These are phyloP conservation scores for Telopea speciosissima DNA, from an alignment of 177 flowering plant genomes.

Conservation along the genomic window DNA sequence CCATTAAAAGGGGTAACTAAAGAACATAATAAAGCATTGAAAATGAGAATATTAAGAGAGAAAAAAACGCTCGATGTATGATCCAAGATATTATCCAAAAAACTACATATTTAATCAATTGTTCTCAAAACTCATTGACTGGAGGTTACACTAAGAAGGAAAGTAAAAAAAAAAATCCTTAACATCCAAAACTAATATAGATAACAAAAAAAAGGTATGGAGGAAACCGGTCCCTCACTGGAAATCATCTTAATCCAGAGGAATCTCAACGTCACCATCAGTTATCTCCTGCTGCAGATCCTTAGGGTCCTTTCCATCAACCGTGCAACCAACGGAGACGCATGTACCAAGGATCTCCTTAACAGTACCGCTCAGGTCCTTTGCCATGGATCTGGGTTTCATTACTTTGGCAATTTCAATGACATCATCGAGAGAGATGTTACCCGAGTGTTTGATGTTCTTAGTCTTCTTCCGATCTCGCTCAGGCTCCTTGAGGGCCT, in stretches of 20 bases:
- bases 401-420: slow-evolving; percentile 68
- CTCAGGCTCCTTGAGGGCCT: slow-evolving; percentile 82
- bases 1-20: too few relatives aligned
- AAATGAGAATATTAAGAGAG: too few relatives aligned
- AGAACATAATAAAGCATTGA: too few relatives aligned
- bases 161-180: slow-evolving; percentile 4
- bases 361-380: slow-evolving; percentile 59
- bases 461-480: slow-evolving; percentile 76
- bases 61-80: too few relatives aligned
- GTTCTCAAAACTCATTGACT: too few relatives aligned
- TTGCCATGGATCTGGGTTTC: slow-evolving; percentile 70
- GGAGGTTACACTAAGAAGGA: neutral
- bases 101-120: neutral
- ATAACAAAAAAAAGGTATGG: neutral
- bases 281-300: slow-evolving; percentile 71
- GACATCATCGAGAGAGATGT: slow-evolving; percentile 65
- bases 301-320: slow-evolving; percentile 78
- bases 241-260: slow-evolving; percentile 32
- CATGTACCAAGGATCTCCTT: slow-evolving; percentile 86
- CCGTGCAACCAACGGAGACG: slow-evolving; percentile 80
- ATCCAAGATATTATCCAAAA: neutral
- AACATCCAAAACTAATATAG: too few relatives aligned
- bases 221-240: neutral
- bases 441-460: slow-evolving; percentile 71
- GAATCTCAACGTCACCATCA: slow-evolving; percentile 65